A percentile compares a stretch with the other conserved stretches of the same genome.
Evolutionary conservation across 495 filamentous ascomycete genomes (phyloP).

Genomic region (Rhypophila decipiens): DNA sequence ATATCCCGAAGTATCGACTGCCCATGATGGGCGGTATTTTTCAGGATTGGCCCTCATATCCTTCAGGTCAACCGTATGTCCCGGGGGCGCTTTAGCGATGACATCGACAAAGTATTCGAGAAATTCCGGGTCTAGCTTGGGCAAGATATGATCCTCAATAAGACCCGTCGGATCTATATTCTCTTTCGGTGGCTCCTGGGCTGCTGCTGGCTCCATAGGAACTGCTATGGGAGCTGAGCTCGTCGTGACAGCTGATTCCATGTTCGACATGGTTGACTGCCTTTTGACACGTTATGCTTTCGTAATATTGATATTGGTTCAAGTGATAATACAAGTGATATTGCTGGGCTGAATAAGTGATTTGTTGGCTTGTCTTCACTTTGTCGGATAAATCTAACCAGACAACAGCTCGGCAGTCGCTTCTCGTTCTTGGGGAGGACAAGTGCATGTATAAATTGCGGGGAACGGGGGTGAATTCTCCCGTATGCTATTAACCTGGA

Average conservation of each 20-base stretch:
- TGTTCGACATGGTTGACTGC: not conserved
- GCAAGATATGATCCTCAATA: conserved; percentile 21
- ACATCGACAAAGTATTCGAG: conserved; percentile 13
- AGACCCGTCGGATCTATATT: conserved; percentile 1
- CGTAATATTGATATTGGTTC: too few species aligned
- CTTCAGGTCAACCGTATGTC: conserved; percentile 37
- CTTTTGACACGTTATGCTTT: too few species aligned
- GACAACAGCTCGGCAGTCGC: too few species aligned
- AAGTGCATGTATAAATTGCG: too few species aligned
- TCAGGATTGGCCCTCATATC: conserved; percentile 33
- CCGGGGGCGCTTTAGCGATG: conserved; percentile 8
- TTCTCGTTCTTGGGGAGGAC: too few species aligned
- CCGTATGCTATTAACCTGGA: too few species aligned
- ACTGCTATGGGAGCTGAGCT: not conserved
- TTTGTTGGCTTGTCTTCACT: too few species aligned
- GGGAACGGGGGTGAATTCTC: too few species aligned
- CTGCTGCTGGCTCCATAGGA: not conserved
- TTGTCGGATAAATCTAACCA: too few species aligned
- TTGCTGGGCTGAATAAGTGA: too few species aligned
- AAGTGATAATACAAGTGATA: too few species aligned
- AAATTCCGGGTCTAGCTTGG: conserved; percentile 20
- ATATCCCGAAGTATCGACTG: conserved; percentile 27
- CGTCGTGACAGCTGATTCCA: not conserved
- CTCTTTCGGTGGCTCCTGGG: not conserved
- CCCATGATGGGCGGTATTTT: conserved; percentile 28